These are phyloP conservation scores for Oryza longistaminata DNA, from an alignment of 176 grass and related monocot species.

Conservation along the genomic window DNA sequence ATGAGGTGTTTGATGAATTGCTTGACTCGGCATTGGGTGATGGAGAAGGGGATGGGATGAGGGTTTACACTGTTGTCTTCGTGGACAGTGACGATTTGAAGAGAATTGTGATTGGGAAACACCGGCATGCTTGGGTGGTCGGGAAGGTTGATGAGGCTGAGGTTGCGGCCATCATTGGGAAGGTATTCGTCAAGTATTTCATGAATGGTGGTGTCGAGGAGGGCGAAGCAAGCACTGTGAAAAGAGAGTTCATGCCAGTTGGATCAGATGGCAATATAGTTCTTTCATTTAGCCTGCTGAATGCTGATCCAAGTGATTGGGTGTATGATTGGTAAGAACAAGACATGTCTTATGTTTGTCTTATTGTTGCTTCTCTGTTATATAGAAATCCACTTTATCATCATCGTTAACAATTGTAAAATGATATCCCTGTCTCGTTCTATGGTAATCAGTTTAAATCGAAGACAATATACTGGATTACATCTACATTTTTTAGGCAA, in stretches of 20 bases:
- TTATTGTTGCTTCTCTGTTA: not conserved
- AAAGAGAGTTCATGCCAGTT: conserved; percentile 89
- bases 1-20: conserved; percentile 75
- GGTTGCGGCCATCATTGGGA: conserved; percentile 41
- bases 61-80: conserved; percentile 71
- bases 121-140: conserved; percentile 80
- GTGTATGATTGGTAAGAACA: conserved; percentile 81
- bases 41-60: conserved; percentile 29
- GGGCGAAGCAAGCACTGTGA: conserved; percentile 53
- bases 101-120: conserved; percentile 67
- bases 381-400: not conserved
- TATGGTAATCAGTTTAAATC: conserved; percentile 12
- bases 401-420: not conserved
- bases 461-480: not conserved
- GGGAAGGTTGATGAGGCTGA: conserved; percentile 51
- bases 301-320: conserved; percentile 83
- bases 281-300: conserved; percentile 89
- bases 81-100: conserved; percentile 42
- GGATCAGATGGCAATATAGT: conserved; percentile 84
- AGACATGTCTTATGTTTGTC: not conserved
- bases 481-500: conserved; percentile 15
- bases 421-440: not conserved
- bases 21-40: conserved; percentile 48
- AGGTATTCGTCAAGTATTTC: conserved; percentile 72
- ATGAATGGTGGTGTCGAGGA: conserved; percentile 59